Percentiles rank a stretch among this genome's conserved stretches.
These are phyloP conservation scores for Dioscorea dumetorum DNA, from an alignment of 106 monocot species.

Conservation along the genomic window DNA sequence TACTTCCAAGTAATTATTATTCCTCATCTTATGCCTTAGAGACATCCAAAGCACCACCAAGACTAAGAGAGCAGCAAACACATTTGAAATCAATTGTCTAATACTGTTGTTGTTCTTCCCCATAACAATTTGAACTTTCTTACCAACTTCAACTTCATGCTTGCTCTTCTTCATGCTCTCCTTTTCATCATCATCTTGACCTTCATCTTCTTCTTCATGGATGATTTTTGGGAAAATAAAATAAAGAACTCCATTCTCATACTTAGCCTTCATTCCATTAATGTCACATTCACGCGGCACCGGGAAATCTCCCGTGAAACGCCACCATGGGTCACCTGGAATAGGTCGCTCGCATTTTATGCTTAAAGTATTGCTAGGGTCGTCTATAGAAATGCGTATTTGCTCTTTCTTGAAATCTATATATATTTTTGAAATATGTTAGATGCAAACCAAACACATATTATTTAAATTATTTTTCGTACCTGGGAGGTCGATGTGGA, in stretches of 20 bases:
- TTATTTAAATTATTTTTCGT: too few species aligned
- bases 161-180: too few species aligned
- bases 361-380: not conserved
- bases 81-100: too few species aligned
- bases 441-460: not conserved
- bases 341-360: not conserved
- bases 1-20: too few species aligned
- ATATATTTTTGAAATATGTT: not conserved
- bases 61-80: too few species aligned
- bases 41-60: too few species aligned
- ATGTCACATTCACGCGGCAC: not conserved
- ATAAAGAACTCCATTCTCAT: slow-evolving; percentile 6
- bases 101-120: too few species aligned
- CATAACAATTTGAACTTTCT: too few species aligned
- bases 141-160: too few species aligned
- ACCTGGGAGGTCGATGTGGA: too few species aligned
- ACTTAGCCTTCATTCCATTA: not conserved
- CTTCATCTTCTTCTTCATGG: not conserved
- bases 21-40: too few species aligned
- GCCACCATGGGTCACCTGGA: not conserved
- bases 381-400: not conserved
- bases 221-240: slow-evolving; percentile 1
- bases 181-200: too few species aligned
- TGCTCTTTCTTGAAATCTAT: slow-evolving; percentile 13
- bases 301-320: not conserved